Base-by-base conservation (phyloP, 2,329 filamentous ascomycete species). In the Paecilomyces formosus region DNA sequence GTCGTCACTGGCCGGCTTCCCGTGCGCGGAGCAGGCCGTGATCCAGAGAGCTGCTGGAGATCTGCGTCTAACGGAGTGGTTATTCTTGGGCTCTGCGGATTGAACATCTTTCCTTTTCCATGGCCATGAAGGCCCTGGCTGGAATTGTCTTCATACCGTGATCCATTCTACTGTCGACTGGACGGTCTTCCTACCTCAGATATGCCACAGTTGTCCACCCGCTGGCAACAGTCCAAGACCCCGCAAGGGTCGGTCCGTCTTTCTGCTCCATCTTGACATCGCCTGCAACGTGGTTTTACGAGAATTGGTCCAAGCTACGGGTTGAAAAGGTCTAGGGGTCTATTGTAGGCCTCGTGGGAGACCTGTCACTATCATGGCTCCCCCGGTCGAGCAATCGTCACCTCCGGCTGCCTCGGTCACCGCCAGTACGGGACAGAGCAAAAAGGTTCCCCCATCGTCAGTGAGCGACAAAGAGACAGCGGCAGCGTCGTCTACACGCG, bases 241-340 rank as follows among this genome's bases (percentile, higher is more conserved):
- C 62, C 64, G 63, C 63, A 65, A 67, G 65, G 65, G 65, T 65
- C 63, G 62, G 63, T 61, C 56, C 58, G 57, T 66, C 61, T 58
- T 61, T 64, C 59, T 55, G 21, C 24, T 30, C 55, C 55, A 53
- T 65, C 60, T 55, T 63, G 63, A 62, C 63, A 61, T 65, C 58
- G 60, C 57, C 63, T 61, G 57, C n/a, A 57, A 49, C 45, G 53
- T 45, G 31, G 18, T 53, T 21, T 53, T 13, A 55, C 62, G 60
- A 59, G 54, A 18, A 50, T 57, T 60, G 58, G 39, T 28, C 30
- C 33, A 55, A 49, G 31, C 45, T 57, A 57, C 56, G 58, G 35
- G 22, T 63, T 22, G 55, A 31, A 12, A 11, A 15, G 18, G 8
- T 22, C 21, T 21, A n/a, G 30, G 11, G 28, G 53, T 18, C 21